phyloP scores from a whole-genome alignment of 139 green algal genomes.

The Tetraselmis chui region DNA sequence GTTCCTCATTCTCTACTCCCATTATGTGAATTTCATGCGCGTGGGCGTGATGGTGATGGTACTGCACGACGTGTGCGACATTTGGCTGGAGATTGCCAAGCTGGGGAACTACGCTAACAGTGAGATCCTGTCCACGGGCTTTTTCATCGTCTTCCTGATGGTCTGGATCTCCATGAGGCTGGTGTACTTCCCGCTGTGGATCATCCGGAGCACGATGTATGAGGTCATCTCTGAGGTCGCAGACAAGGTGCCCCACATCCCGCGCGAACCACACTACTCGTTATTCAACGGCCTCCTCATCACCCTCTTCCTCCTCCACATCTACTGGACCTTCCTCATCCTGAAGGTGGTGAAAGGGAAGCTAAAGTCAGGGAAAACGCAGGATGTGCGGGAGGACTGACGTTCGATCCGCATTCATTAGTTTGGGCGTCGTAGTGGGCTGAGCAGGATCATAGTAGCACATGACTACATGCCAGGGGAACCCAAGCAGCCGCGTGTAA shows the following conservation, averaged over 20 bases:
- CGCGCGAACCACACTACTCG: conserved; percentile 63
- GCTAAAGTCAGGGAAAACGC: background rate
- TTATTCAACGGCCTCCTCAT: conserved; percentile 73
- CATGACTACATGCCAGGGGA: too few species aligned
- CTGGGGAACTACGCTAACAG: conserved; percentile 52
- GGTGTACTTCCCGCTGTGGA: conserved; percentile 45
- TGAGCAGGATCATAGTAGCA: too few species aligned
- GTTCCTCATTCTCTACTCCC: conserved; percentile 60
- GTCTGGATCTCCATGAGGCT: conserved; percentile 60
- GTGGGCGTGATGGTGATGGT: conserved; percentile 76
- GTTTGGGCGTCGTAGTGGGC: too few species aligned
- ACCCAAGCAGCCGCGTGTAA: too few species aligned
- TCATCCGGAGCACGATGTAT: conserved; percentile 37
- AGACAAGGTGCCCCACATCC: conserved; percentile 38
- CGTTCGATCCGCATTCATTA: too few species aligned
- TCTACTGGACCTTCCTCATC: conserved; percentile 63
- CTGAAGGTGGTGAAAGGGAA: background rate
- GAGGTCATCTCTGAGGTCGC: conserved; percentile 19
- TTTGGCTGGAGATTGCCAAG: conserved; percentile 83
- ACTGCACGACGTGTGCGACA: conserved; percentile 79
- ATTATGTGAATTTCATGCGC: conserved; percentile 58
- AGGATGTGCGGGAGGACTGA: background rate
- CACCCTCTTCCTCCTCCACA: conserved; percentile 68
- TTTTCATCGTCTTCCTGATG: conserved; percentile 51
- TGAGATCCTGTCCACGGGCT: conserved; percentile 14